phyloP scores from a whole-genome alignment of 768 basidiomycete genomes.

The Boletus sp. region DNA sequence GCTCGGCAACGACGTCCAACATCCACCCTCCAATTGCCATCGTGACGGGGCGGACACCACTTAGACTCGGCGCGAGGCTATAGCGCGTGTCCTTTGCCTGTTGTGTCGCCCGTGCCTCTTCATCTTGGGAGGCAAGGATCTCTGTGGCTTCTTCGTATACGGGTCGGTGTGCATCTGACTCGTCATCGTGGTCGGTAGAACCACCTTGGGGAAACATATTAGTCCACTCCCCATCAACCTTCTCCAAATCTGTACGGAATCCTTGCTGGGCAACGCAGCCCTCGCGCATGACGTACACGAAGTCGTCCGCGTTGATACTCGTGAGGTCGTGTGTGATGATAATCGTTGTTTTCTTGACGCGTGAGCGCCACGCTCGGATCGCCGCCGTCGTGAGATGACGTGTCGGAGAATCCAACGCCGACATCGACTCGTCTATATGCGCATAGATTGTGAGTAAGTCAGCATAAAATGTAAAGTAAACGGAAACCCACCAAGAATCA shows the following conservation, averaged over 20 bases:
- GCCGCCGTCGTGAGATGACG: slow-evolving; percentile 81
- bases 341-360: slow-evolving; percentile 56
- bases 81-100: slow-evolving; percentile 36
- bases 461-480: not conserved
- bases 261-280: slow-evolving; percentile 86
- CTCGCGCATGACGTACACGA: slow-evolving; percentile 87
- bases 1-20: slow-evolving; percentile 72
- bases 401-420: slow-evolving; percentile 82
- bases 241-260: slow-evolving; percentile 76
- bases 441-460: not conserved
- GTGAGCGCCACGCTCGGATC: slow-evolving; percentile 53
- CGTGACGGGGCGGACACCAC: slow-evolving; percentile 50
- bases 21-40: slow-evolving; percentile 69
- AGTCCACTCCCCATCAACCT: slow-evolving; percentile 60
- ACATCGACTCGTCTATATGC: slow-evolving; percentile 69
- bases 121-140: slow-evolving; percentile 44
- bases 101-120: slow-evolving; percentile 32
- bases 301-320: slow-evolving; percentile 71
- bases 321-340: slow-evolving; percentile 91
- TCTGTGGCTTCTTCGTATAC: slow-evolving; percentile 42
- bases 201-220: slow-evolving; percentile 68
- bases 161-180: slow-evolving; percentile 26
- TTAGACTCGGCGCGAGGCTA: slow-evolving; percentile 37
- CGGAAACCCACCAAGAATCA: slow-evolving; percentile 76
- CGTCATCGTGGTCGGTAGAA: slow-evolving; percentile 40